These are phyloP conservation scores for Cutaneotrichosporon cavernicola DNA, from an alignment of 1,284 basidiomycete genomes.

Conservation along the genomic window DNA sequence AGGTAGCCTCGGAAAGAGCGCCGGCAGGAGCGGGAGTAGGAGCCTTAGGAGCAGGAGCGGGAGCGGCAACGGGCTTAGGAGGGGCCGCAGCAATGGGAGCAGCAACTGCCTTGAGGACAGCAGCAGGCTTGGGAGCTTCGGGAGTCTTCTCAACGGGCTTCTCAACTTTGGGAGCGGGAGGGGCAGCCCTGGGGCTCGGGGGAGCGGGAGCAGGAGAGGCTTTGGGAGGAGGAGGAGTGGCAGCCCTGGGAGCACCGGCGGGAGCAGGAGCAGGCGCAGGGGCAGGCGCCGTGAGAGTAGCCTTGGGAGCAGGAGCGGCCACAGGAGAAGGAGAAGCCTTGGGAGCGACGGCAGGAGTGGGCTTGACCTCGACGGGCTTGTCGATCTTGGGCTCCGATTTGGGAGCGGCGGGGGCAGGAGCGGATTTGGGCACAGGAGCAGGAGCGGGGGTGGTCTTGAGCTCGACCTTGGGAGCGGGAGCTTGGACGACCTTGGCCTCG, in stretches of 20 bases:
- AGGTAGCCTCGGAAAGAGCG: neutral
- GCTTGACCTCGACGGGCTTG: neutral
- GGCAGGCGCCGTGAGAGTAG: too few species aligned
- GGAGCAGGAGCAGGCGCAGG: too few species aligned
- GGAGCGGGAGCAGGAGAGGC: too few species aligned
- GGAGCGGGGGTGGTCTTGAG: too few species aligned
- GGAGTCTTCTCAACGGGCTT: neutral
- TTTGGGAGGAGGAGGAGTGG: too few species aligned
- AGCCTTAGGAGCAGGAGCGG: neutral
- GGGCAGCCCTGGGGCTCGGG: neutral
- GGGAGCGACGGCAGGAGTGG: neutral
- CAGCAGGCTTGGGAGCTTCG: neutral
- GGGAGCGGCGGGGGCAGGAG: neutral
- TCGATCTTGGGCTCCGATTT: neutral
- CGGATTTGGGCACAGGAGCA: too few species aligned
- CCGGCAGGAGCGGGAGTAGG: neutral
- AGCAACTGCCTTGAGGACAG: neutral
- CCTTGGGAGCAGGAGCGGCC: too few species aligned
- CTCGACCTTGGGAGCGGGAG: too few species aligned
- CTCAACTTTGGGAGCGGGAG: neutral
- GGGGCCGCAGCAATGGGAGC: neutral
- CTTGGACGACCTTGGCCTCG: too few species aligned
- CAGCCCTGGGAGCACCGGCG: too few species aligned
- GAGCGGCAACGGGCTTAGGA: neutral
- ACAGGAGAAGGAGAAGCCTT: too few species aligned